Evolutionary conservation across 2,329 filamentous ascomycete species (phyloP).

Genomic region (Fusarium tjaetaba): DNA sequence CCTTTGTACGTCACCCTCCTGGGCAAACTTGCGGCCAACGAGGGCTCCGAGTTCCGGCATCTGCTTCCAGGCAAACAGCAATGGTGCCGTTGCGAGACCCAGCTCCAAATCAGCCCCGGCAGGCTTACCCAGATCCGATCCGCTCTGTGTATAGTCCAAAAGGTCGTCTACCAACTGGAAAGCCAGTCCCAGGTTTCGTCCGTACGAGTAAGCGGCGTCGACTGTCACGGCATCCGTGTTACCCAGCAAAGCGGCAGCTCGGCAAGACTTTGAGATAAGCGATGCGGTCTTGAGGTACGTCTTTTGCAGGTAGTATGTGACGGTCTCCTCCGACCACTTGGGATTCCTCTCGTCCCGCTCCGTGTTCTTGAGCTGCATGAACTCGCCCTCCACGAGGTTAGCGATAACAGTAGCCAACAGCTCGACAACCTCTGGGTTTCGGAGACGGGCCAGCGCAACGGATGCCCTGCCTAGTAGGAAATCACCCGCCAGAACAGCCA

Average conservation of each 20-base stretch:
- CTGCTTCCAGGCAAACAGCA: slow-evolving; percentile 95
- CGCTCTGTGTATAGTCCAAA: slow-evolving; percentile 93
- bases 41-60: slow-evolving; percentile 84
- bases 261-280: slow-evolving; percentile 94
- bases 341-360: slow-evolving; percentile 86
- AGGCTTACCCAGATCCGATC: slow-evolving; percentile 89
- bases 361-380: slow-evolving; percentile 99
- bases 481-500: slow-evolving; percentile 97
- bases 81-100: slow-evolving; percentile 89
- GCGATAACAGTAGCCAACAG: slow-evolving; percentile 95
- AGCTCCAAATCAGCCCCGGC: slow-evolving; percentile 93
- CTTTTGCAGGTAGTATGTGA: slow-evolving; percentile 96
- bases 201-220: slow-evolving; percentile 91
- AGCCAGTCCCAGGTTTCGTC: slow-evolving; percentile 90
- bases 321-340: slow-evolving; percentile 85
- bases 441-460: slow-evolving; percentile 87
- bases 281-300: slow-evolving; percentile 98
- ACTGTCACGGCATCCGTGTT: slow-evolving; percentile 80
- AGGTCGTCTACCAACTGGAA: slow-evolving; percentile 99
- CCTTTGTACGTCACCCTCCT: slow-evolving; percentile 83
- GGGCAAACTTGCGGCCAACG: slow-evolving; percentile 89
- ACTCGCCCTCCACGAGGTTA: slow-evolving; percentile 97
- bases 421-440: slow-evolving; percentile 94
- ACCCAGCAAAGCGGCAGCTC: slow-evolving; percentile 87
- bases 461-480: slow-evolving; percentile 94